Conservation (phyloP, 2,329 filamentous ascomycete genomes). For the Pseudocercospora macadamiae region DNA sequence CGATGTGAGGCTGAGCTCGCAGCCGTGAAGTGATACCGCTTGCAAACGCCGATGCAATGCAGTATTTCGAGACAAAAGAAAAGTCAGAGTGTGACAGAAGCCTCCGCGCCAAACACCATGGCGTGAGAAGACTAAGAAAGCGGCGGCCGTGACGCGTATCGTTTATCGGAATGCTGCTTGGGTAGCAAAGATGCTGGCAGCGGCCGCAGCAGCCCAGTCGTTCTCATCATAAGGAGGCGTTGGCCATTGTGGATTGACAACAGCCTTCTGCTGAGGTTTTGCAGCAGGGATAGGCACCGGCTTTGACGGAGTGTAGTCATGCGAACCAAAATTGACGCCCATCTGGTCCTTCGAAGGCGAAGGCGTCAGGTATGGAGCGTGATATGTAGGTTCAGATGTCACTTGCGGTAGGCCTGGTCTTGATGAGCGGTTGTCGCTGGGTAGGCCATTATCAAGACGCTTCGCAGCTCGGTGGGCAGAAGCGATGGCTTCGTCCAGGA, state of each 20-base stretch:
- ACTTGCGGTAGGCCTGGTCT: slow-evolving; percentile 62
- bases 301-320: slow-evolving; percentile 66
- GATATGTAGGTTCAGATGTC: slow-evolving; percentile 63
- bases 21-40: slow-evolving; percentile 12
- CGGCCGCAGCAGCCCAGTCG: slow-evolving; percentile 84
- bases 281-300: slow-evolving; percentile 70
- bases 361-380: slow-evolving; percentile 64
- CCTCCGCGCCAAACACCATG: slow-evolving; percentile 11
- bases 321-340: slow-evolving; percentile 70
- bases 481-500: slow-evolving; percentile 84
- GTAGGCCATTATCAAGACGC: slow-evolving; percentile 61
- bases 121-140: neutral
- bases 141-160: slow-evolving; percentile 10
- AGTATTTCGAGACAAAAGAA: slow-evolving; percentile 25
- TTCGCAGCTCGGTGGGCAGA: slow-evolving; percentile 76
- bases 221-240: slow-evolving; percentile 93
- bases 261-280: slow-evolving; percentile 53
- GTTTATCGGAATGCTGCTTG: slow-evolving; percentile 52
- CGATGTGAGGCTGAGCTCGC: slow-evolving; percentile 15
- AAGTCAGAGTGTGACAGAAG: slow-evolving; percentile 6
- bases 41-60: slow-evolving; percentile 23
- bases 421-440: slow-evolving; percentile 33
- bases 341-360: slow-evolving; percentile 83
- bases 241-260: slow-evolving; percentile 74
- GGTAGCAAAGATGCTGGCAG: slow-evolving; percentile 79